phyloP scores from a whole-genome alignment of 768 basidiomycete species.

The Amanita brunnescens region DNA sequence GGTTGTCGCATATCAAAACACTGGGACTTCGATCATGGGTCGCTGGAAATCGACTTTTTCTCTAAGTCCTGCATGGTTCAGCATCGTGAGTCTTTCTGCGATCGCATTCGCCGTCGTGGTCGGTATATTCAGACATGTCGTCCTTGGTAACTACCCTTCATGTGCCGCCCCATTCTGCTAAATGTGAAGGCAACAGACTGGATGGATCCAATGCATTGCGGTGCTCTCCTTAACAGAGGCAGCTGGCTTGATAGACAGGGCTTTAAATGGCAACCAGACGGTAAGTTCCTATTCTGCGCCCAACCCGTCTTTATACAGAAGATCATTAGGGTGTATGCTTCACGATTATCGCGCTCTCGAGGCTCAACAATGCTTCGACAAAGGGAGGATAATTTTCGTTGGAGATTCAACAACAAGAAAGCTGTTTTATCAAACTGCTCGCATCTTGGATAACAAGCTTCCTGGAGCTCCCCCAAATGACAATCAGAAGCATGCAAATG shows the following conservation, averaged over 20 bases:
- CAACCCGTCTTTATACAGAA: neutral
- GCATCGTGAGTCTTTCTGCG: conserved; percentile 33
- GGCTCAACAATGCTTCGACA: conserved; percentile 43
- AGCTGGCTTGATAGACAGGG: conserved; percentile 66
- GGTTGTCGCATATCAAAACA: neutral
- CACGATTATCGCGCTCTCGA: conserved; percentile 52
- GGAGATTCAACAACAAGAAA: conserved; percentile 81
- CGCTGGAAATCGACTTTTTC: conserved; percentile 17
- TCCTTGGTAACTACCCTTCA: conserved; percentile 29
- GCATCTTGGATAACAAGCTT: conserved; percentile 48
- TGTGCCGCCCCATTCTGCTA: neutral
- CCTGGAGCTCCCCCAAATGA: conserved; percentile 45
- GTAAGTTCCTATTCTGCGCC: conserved; percentile 30
- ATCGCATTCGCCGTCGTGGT: conserved; percentile 31
- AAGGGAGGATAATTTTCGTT: conserved; percentile 60
- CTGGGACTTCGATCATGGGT: conserved; percentile 11
- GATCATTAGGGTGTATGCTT: conserved; percentile 69
- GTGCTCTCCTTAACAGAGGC: conserved; percentile 60
- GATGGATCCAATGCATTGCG: conserved; percentile 66
- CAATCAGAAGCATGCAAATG: conserved; percentile 62
- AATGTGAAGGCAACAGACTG: conserved; percentile 37
- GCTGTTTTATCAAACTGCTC: conserved; percentile 69
- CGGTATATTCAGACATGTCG: conserved; percentile 32
- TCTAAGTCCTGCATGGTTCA: conserved; percentile 42
- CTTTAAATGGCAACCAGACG: conserved; percentile 83